Conservation (phyloP, 2,329 filamentous ascomycete species). For the Aspergillus melleus region DNA sequence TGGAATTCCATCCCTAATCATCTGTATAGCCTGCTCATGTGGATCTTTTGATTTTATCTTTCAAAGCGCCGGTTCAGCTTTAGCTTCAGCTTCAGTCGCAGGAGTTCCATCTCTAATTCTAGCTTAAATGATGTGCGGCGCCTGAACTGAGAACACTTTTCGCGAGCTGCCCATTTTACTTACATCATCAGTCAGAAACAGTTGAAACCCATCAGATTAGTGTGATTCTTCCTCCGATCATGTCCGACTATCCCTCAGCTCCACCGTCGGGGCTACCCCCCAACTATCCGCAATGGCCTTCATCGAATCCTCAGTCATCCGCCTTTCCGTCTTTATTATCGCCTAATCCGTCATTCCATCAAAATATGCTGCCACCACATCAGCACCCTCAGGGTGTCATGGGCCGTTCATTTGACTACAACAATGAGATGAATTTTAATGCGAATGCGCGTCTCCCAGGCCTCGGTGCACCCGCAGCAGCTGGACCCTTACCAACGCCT, state of each 20-base stretch:
- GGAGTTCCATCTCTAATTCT: constrained; percentile 8
- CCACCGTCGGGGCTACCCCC: constrained; percentile 37
- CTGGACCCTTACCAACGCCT: constrained; percentile 28
- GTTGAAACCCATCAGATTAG: background rate
- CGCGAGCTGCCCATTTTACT: constrained; percentile 8
- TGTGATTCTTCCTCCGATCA: constrained; percentile 23
- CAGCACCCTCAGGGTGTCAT: constrained; percentile 21
- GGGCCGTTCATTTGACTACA: constrained; percentile 17
- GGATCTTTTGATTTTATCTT: background rate
- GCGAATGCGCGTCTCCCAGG: constrained; percentile 33
- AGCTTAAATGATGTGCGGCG: constrained; percentile 22
- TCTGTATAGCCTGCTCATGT: constrained; percentile 1
- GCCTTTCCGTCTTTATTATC: constrained; percentile 27
- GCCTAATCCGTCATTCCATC: constrained; percentile 26
- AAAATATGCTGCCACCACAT: constrained; percentile 23
- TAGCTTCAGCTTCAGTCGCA: background rate
- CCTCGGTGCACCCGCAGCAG: constrained; percentile 23
- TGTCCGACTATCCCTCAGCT: constrained; percentile 51
- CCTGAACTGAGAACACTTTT: constrained; percentile 12
- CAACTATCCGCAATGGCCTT: constrained; percentile 39
- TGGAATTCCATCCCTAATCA: background rate
- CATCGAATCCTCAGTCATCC: constrained; percentile 24
- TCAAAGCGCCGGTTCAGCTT: background rate
- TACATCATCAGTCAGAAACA: constrained; percentile 4
- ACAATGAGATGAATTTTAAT: constrained; percentile 26